phyloP scores from a whole-genome alignment of 2,329 filamentous ascomycete species.

The Diaporthe sp. region DNA sequence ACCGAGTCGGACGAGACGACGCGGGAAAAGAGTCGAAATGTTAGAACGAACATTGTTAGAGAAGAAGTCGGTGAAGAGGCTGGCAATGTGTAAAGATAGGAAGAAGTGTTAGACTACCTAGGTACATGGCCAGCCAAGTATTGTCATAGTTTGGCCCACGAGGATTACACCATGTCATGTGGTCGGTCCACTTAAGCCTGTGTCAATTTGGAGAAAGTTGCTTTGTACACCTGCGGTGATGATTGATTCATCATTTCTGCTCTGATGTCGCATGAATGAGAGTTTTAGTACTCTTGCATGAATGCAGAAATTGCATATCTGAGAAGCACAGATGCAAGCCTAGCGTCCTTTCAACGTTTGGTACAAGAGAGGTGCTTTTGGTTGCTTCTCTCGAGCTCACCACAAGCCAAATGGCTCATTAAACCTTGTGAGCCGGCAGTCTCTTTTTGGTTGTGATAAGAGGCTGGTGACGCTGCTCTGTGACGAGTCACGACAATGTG shows the following conservation, averaged over 20 bases:
- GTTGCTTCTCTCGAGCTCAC: neutral
- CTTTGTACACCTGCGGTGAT: neutral
- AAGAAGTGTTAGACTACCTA: neutral
- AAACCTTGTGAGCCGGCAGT: neutral
- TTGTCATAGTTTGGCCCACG: neutral
- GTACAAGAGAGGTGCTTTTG: neutral
- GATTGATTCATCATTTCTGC: neutral
- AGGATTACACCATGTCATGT: neutral
- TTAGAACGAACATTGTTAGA: neutral
- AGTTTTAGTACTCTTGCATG: neutral
- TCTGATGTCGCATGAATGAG: no score
- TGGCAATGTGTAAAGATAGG: neutral
- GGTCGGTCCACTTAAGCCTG: neutral
- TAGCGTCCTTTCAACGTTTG: neutral
- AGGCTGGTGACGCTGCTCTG: neutral
- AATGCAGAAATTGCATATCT: neutral
- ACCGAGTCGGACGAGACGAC: slow-evolving; percentile 12
- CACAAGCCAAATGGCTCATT: neutral
- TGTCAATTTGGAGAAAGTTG: neutral
- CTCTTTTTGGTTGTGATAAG: neutral
- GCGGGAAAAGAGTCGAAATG: neutral
- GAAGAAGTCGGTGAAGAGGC: neutral
- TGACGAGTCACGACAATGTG: neutral
- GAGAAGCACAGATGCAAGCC: neutral
- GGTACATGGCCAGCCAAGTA: neutral